Evolutionary conservation across 1,284 basidiomycete species (phyloP).

Genomic region (Fomitopsis schrenkii): DNA sequence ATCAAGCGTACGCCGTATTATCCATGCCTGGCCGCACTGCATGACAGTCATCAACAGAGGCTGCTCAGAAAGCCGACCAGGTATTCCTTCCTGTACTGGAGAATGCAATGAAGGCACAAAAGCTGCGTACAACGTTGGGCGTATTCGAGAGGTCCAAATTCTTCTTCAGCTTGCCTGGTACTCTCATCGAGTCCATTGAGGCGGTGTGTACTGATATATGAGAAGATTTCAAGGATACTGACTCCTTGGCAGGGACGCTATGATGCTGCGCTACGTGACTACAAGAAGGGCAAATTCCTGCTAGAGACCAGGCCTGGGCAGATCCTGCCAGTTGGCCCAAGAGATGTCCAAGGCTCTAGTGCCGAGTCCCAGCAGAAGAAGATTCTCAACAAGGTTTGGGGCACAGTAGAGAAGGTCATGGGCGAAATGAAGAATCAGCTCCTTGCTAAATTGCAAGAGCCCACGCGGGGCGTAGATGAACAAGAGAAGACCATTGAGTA

Average conservation of each 20-base stretch:
- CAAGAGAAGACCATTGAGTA: slow-evolving; percentile 98
- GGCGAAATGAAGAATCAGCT: slow-evolving; percentile 83
- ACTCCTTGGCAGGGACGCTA: slow-evolving; percentile 72
- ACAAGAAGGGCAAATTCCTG: slow-evolving; percentile 95
- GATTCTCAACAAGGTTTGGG: slow-evolving; percentile 96
- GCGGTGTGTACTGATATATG: slow-evolving; percentile 46
- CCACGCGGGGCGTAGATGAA: slow-evolving; percentile 80
- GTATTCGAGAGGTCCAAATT: slow-evolving; percentile 98
- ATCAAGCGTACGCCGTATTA: slow-evolving; percentile 64
- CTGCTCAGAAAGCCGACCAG: slow-evolving; percentile 88
- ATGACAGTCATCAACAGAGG: slow-evolving; percentile 42
- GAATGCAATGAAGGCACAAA: slow-evolving; percentile 92
- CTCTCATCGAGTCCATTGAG: slow-evolving; percentile 88
- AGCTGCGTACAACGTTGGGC: slow-evolving; percentile 87
- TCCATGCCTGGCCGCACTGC: neutral
- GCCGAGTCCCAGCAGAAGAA: slow-evolving; percentile 82
- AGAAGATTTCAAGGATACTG: neutral
- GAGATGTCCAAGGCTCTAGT: slow-evolving; percentile 47
- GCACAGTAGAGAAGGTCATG: slow-evolving; percentile 93
- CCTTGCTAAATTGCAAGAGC: slow-evolving; percentile 77
- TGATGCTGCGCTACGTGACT: slow-evolving; percentile 91
- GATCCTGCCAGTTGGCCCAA: slow-evolving; percentile 62
- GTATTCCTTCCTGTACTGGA: slow-evolving; percentile 96
- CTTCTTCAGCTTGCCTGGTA: slow-evolving; percentile 96
- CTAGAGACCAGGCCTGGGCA: slow-evolving; percentile 86